A percentile compares a stretch with the other conserved stretches of the same genome.
These are phyloP conservation scores for Aspergillus aculeatus DNA, from an alignment of 2,329 filamentous ascomycete genomes.

Conservation along the genomic window DNA sequence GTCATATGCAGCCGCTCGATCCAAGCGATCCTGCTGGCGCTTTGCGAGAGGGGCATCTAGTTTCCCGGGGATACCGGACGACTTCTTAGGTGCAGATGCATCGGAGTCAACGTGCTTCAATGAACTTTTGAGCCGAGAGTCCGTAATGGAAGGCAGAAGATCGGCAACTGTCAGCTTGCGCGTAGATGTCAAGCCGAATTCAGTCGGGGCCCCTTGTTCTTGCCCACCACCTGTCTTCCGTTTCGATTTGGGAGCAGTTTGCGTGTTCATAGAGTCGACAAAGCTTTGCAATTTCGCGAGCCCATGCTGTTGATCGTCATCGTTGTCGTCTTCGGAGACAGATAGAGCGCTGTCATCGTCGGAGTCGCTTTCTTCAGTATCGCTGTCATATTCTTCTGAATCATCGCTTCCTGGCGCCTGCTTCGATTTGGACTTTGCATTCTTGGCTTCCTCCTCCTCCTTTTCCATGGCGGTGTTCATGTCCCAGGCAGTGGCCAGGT, in stretches of 20 bases:
- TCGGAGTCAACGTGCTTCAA: conserved; percentile 65
- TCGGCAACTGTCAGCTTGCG: conserved; percentile 73
- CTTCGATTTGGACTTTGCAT: conserved; percentile 29
- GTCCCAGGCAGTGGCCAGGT: conserved; percentile 62
- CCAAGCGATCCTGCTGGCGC: conserved; percentile 79
- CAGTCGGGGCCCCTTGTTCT: conserved; percentile 61
- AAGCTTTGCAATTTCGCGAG: conserved; percentile 66
- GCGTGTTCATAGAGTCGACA: conserved; percentile 62
- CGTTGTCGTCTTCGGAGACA: conserved; percentile 37
- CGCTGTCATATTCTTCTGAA: conserved; percentile 39
- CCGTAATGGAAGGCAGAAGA: conserved; percentile 69
- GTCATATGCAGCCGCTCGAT: conserved; percentile 78
- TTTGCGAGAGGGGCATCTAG: conserved; percentile 80
- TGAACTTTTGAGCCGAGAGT: conserved; percentile 73
- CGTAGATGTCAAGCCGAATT: conserved; percentile 58
- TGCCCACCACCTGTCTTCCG: conserved; percentile 50
- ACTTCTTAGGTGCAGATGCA: conserved; percentile 44
- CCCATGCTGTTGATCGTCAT: conserved; percentile 38
- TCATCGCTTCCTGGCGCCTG: conserved; percentile 31
- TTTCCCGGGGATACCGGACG: conserved; percentile 61
- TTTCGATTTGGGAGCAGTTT: conserved; percentile 34
- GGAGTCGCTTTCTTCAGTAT: conserved; percentile 46
- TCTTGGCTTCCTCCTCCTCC: conserved; percentile 38
- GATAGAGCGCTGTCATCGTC: conserved; percentile 50
- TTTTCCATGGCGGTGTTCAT: conserved; percentile 45